Evolutionary conservation across 2,329 filamentous ascomycete genomes (phyloP), one percentile per base, ranked within the genome.

Genomic region (Thermoascus crustaceus): DNA sequence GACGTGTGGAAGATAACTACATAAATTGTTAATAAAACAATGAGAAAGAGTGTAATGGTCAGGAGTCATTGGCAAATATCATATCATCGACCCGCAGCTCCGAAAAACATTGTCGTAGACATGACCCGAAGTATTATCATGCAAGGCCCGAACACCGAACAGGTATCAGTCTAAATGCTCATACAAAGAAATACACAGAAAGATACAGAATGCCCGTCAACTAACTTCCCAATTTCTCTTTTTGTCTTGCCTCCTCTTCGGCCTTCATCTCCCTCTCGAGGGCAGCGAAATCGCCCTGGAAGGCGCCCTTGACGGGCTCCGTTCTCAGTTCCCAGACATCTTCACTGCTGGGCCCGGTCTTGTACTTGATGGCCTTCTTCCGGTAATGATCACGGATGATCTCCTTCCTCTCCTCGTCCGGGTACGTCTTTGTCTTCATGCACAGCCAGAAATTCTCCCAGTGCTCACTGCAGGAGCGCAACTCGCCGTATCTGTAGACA

Each of bases 381-480:
- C 76, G 69, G 62, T 88, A 85, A 60, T 80, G 76, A 31, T 77
- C 76, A 41, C 70, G 68, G 37, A 93, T 72, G 48, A 64, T 55
- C 44, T 63, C 72, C 40, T 74, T 77, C 50, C 77, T 76, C 46
- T 77, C 66, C 27, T 71, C 63, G 16, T 75, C 72, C 0, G 71
- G 60, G 52, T 78, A 78, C 2, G 73, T 72, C 51, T 82, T 79
- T 23, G 79, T 80, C 45, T 85, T 80, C 88, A 96, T 95, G 70
- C 91, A 98, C 66, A 95, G 89, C 84, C 88, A 94, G 63, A 94
- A 96, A 61, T 94, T 85, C 42, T 81, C 75, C 87, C 89, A 95
- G 44, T 87, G 80, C 47, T 93, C 82, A 42, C 71, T 76, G 70
- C 91, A 98, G 3, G 75, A 72, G 29, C 81, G 76, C 52, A 94